Evolutionary conservation across 169 alveolate species (phyloP), one percentile per base, ranked within the genome.

Genomic region (Plasmodium gaboni): DNA sequence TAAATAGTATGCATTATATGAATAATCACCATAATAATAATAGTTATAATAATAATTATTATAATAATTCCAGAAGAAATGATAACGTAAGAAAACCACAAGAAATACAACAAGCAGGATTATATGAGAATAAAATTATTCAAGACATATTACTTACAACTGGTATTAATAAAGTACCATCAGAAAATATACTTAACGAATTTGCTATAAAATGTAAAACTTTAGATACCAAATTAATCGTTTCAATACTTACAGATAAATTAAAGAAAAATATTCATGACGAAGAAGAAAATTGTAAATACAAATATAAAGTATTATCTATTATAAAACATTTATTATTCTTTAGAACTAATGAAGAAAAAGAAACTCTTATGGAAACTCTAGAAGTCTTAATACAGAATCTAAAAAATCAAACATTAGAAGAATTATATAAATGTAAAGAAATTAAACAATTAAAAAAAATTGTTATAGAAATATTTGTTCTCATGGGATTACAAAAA

Each of bases 361-460:
- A 80, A 17, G 90, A 59, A 53, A 15, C 65, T 13, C 42, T 50
- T 15, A 67, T 80, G 1, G 90, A 80, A 59, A 80, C 90, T 13
- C 65, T 67, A 2, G 90, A 80, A 19, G 10, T 24, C 2, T 28
- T 80, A 32, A 32, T 80, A 15, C 83, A 80, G 15, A 53, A 67
- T 22, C 65, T 80, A 50, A 80, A 80, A 46, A 60, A 68, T 24
- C 90, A 67, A 65, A 80, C 80, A 2, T 19, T 80, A 64, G 90
- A 61, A 59, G 90, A 80, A 17, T 59, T 80, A 19, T 67, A 80
- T 59, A 44, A 15, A 48, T 65, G 83, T 32, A 80, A 80, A 80
- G 90, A 80, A 80, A 80, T 80, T 55, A 80, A 80, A 26, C 90
- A 80, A 28, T 55, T 80, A 32, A 80, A 80, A 67, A 80, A 80